Conservation (phyloP, 2,329 filamentous ascomycete genomes). For the Ceratocystis cubensis region DNA sequence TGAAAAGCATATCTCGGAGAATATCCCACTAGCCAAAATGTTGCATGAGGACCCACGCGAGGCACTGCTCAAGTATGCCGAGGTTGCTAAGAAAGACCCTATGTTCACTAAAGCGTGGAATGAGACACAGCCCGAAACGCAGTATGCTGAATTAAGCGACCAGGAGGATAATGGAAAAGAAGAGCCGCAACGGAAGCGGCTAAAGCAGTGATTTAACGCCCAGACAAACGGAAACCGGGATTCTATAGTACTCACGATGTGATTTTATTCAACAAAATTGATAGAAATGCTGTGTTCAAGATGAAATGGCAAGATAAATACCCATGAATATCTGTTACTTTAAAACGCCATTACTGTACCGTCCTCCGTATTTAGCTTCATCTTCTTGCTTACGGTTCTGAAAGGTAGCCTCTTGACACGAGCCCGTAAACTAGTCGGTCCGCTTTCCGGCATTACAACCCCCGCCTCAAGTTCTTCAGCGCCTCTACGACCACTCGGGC, state of each 20-base stretch:
- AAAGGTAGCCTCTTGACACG: not conserved
- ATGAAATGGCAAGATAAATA: no score
- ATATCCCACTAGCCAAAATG: constrained; percentile 65
- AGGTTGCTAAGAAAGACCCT: constrained; percentile 82
- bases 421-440: not conserved
- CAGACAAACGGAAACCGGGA: not conserved
- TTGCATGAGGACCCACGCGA: constrained; percentile 92
- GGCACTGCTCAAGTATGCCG: constrained; percentile 86
- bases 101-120: constrained; percentile 92
- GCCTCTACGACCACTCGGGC: not conserved
- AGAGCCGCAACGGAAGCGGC: constrained; percentile 51
- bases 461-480: not conserved
- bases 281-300: no score
- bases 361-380: not conserved
- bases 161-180: constrained; percentile 53
- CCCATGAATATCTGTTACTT: no score
- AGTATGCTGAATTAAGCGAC: constrained; percentile 82
- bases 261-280: no score
- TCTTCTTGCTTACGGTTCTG: not conserved
- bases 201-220: constrained; percentile 34
- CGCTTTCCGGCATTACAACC: not conserved
- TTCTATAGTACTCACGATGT: not conserved
- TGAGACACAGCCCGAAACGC: constrained; percentile 78
- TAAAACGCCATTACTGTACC: no score
- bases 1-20: constrained; percentile 74